Evolutionary conservation across 179 eudicot genomes (phyloP), one percentile per base, ranked within the genome.

Genomic region (Beta corolliflora): DNA sequence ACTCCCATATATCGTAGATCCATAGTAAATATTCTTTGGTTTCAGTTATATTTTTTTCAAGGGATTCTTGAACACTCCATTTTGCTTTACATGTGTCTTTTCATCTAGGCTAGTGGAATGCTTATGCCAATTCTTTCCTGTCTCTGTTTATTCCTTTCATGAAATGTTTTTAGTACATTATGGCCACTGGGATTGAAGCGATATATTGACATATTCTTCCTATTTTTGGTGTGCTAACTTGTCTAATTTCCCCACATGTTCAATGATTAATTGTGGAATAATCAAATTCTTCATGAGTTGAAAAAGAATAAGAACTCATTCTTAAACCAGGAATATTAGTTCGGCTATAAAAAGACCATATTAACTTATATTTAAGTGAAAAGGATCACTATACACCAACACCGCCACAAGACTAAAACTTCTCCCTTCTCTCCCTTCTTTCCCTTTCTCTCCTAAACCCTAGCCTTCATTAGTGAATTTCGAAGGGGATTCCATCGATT

Each of bases 81-180:
- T n/a, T 71, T 19, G 16, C 18, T 48, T 48, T 48, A 14, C 12
- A n/a, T 71, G 23, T 9, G 8, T 48, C 9, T 71, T 71, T 71
- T 71, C 36, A 71, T 71, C 46, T 48, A 46, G 14, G 55, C 50
- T 71, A 71, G 75, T 71, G 75, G 59, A 71, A 71, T 71, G 74
- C 74, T 71, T 71, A 45, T 71, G 74, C 31, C 25, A 46, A 71
- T 6, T 48, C 23, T 21, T 71, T 12, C 18, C 55, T 71, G 74
- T 71, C 75, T 71, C 16, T 71, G 25, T 71, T 71, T 71, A 71
- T 71, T 71, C 58, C 58, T 71, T 71, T 50, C 36, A 11, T 48
- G 2, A n/a, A 19, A 29, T 21, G 31, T 50, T 2, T 36, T 16
- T 66, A 5, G 9, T 29, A n/a, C 9, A 69, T 69, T 69, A 69